Evolutionary conservation across 495 filamentous ascomycete genomes (phyloP), one percentile per base, ranked within the genome.

Genomic region (Neurospora sp.): DNA sequence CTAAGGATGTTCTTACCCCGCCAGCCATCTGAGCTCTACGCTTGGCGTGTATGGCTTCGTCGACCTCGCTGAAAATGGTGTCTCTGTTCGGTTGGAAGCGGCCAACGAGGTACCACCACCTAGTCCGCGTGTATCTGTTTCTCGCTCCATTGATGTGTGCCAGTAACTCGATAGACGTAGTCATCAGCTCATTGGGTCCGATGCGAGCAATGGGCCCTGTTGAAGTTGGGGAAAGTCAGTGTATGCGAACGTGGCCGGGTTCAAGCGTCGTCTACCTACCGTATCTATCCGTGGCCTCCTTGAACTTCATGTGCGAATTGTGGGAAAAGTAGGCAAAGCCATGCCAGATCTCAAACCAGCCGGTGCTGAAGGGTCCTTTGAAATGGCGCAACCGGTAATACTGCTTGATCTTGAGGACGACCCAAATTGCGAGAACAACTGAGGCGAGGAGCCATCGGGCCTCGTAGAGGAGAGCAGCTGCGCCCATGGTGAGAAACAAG

Each of bases 111-210:
- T 81, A 77, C 69, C 77, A 83, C 78, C 81, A 82, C 2, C 74
- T 65, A 4, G 75, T 68, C 37, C 72, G 72, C 42, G 69, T 79
- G 73, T 83, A 83, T 4, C 53, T 59, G 9, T 81, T 83, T 8
- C 81, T 76, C 27, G 76, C 78, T 3, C 79, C 80, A 17, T 76
- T 74, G 65, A 86, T 83, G 37, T 73, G 76, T 35, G 79, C 75
- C 12, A 78, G 72, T 7, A 79, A 71, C 14, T 81, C 80, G 12
- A 81, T 80, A 70, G 82, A 79, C 31, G 76, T 77, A 22, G 81
- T 81, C n/a, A 86, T 59, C 68, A 85, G 73, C 69, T 79, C 73
- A 59, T 84, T 83, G 12, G 83, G 84, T 14, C 81, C 82, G 48
- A 84, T 81, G 12, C 82, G 79, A 7, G 78, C 78, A 9, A 84